phyloP scores from a whole-genome alignment of 1,284 basidiomycete species.

The Anthracocystis setariae region DNA sequence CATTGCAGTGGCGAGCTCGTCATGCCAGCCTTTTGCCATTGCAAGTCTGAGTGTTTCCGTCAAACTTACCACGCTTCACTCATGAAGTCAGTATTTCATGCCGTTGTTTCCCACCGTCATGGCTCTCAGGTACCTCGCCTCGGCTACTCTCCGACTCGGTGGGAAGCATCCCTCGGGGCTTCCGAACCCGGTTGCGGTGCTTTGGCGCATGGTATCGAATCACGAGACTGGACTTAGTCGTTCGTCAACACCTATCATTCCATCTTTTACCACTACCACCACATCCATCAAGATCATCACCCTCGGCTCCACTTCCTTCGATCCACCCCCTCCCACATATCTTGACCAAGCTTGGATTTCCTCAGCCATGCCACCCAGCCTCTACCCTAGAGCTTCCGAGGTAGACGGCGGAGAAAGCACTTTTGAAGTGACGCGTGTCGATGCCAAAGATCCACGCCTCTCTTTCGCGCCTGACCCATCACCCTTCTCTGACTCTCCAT shows the following conservation, averaged over 20 bases:
- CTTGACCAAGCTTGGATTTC: too few relatives aligned
- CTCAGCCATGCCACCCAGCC: conserved; percentile 1
- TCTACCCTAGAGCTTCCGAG: conserved; percentile 3
- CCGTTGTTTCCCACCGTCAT: not conserved
- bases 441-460: conserved; percentile 23
- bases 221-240: not conserved
- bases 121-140: not conserved
- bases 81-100: not conserved
- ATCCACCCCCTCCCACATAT: not conserved
- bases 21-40: not conserved
- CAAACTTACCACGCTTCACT: not conserved
- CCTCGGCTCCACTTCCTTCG: not conserved
- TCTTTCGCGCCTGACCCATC: conserved; percentile 15
- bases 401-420: conserved; percentile 4
- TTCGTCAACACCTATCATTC: not conserved
- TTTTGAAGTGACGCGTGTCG: conserved; percentile 20
- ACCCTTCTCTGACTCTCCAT: conserved; percentile 4
- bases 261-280: not conserved
- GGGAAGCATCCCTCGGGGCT: not conserved
- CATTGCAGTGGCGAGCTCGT: too few relatives aligned
- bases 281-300: not conserved
- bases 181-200: not conserved
- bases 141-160: not conserved
- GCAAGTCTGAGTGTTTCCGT: not conserved
- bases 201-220: not conserved